These are phyloP conservation scores for Moniliella sp. DNA, from an alignment of 1,284 basidiomycete genomes.

Conservation along the genomic window DNA sequence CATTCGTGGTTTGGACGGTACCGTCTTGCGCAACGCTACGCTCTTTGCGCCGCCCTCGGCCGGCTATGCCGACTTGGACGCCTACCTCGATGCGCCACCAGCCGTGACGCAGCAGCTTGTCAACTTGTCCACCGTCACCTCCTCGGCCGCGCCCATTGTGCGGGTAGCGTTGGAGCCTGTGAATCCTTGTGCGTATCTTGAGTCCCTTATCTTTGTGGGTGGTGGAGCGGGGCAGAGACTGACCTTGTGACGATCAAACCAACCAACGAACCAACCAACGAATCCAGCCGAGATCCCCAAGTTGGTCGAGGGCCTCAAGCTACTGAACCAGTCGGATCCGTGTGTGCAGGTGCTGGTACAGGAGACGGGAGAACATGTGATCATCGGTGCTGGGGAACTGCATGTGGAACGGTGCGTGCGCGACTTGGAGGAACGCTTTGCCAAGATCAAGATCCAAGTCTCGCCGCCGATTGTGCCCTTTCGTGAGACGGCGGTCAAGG, in stretches of 20 bases:
- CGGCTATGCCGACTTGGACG: constrained; percentile 4
- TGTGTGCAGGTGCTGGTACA: constrained; percentile 93
- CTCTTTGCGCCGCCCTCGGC: constrained; percentile 46
- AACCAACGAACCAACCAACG: neutral
- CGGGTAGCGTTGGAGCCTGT: constrained; percentile 79
- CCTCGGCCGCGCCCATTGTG: constrained; percentile 54
- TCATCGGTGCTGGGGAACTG: constrained; percentile 81
- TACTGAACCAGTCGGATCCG: constrained; percentile 84
- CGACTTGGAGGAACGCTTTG: constrained; percentile 82
- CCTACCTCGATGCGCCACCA: neutral
- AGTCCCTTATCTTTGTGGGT: too few species aligned
- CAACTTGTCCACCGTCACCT: constrained; percentile 25
- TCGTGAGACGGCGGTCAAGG: constrained; percentile 63
- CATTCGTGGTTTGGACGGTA: constrained; percentile 67
- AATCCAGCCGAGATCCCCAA: constrained; percentile 56
- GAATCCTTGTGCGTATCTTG: constrained; percentile 44
- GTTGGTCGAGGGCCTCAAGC: constrained; percentile 61
- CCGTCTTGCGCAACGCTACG: constrained; percentile 73
- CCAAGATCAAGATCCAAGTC: constrained; percentile 70
- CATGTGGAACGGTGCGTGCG: constrained; percentile 91
- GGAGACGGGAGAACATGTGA: constrained; percentile 89
- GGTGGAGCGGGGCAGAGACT: too few species aligned
- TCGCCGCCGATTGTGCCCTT: constrained; percentile 94
- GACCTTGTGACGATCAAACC: too few species aligned
- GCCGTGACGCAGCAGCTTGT: constrained; percentile 8